Evolutionary conservation across 2,329 filamentous ascomycete genomes (phyloP).

Genomic region (Alternaria metachromatica): DNA sequence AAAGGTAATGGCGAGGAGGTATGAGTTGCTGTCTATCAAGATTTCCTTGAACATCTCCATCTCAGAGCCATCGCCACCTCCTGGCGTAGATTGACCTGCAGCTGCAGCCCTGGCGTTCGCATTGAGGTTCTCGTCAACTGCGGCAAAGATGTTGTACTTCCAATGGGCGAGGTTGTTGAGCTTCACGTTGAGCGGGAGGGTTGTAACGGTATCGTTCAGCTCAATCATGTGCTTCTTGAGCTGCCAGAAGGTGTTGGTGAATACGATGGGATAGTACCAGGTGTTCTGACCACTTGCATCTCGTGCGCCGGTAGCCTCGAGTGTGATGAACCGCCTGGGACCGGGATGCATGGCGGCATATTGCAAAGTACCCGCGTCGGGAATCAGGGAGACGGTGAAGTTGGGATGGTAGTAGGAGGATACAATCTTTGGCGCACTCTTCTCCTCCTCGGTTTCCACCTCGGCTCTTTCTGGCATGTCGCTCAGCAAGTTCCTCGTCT

Average conservation of each 20-base stretch:
- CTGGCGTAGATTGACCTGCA: conserved; percentile 70
- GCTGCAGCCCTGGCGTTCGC: conserved; percentile 80
- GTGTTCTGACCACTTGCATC: conserved; percentile 85
- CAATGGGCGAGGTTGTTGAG: conserved; percentile 81
- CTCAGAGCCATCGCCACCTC: conserved; percentile 87
- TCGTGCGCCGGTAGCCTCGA: conserved; percentile 81
- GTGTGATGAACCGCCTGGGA: conserved; percentile 75
- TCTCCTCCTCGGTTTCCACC: conserved; percentile 57
- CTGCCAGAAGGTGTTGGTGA: conserved; percentile 97
- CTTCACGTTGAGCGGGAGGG: conserved; percentile 81
- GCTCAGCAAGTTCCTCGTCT: conserved; percentile 83
- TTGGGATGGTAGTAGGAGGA: conserved; percentile 95
- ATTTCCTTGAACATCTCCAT: conserved; percentile 98
- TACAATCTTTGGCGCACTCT: conserved; percentile 70
- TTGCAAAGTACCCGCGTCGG: conserved; percentile 74
- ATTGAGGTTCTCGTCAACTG: conserved; percentile 86
- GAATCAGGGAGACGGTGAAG: conserved; percentile 85
- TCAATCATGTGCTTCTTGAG: conserved; percentile 88
- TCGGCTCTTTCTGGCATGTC: conserved; percentile 56
- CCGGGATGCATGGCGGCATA: conserved; percentile 74
- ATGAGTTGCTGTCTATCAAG: conserved; percentile 90
- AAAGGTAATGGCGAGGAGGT: conserved; percentile 82
- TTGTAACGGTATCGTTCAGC: conserved; percentile 86
- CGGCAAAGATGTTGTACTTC: conserved; percentile 87
- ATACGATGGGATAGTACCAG: conserved; percentile 93